These are phyloP conservation scores for Salix purpurea DNA, from an alignment of 345 rosid species.

Conservation along the genomic window DNA sequence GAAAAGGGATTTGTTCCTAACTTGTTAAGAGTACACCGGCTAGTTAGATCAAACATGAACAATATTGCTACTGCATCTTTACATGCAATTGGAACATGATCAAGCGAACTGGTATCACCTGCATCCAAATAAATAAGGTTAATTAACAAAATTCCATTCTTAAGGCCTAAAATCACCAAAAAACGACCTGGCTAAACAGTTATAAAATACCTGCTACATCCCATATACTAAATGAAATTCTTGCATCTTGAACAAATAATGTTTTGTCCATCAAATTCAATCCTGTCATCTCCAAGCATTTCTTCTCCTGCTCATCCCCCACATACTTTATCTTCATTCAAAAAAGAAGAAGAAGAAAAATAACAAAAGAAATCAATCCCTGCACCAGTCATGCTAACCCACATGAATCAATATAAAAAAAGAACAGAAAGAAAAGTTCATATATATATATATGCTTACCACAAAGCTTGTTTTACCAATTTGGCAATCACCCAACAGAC, in stretches of 20 bases:
- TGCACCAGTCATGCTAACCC: not conserved
- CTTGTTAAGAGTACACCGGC: conserved; percentile 93
- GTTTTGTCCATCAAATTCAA: conserved; percentile 87
- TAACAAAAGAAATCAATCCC: not conserved
- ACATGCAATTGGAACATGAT: conserved; percentile 90
- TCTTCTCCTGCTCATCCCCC: conserved; percentile 69
- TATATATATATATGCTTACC: conserved; percentile 34
- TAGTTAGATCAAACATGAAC: conserved; percentile 97
- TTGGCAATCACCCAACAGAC: conserved; percentile 85
- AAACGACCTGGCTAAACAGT: not conserved
- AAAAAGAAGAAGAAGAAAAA: not conserved
- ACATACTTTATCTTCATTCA: conserved; percentile 60
- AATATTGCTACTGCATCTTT: conserved; percentile 94
- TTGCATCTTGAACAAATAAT: conserved; percentile 66
- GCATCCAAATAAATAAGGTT: not conserved
- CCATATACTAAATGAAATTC: conserved; percentile 88
- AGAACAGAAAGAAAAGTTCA: not conserved
- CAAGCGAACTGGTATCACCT: conserved; percentile 66
- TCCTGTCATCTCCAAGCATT: conserved; percentile 69
- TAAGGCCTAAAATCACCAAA: not conserved
- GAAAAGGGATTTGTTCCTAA: not conserved
- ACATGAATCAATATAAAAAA: not conserved
- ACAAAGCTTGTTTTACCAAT: conserved; percentile 91
- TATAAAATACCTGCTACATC: conserved; percentile 73
- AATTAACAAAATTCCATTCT: not conserved